These are phyloP conservation scores for Termitomyces sp. DNA, from an alignment of 768 basidiomycete genomes.

Conservation along the genomic window DNA sequence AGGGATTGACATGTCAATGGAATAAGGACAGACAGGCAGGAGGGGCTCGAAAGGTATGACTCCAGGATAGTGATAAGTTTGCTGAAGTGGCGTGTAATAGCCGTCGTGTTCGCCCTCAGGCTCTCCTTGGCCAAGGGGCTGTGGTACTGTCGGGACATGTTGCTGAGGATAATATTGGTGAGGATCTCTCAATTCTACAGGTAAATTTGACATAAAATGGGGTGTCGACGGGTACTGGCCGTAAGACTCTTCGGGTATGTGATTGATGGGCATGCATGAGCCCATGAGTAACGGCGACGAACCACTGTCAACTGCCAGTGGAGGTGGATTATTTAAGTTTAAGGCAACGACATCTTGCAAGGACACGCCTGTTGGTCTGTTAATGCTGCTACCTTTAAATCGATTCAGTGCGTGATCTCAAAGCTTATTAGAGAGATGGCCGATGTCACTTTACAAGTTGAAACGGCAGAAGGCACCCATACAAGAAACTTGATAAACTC, in stretches of 20 bases:
- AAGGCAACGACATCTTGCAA: slow-evolving; percentile 39
- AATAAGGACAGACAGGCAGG: slow-evolving; percentile 20
- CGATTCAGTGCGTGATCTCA: slow-evolving; percentile 60
- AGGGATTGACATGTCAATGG: slow-evolving; percentile 26
- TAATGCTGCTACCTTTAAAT: slow-evolving; percentile 53
- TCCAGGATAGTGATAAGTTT: slow-evolving; percentile 19
- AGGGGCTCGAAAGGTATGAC: slow-evolving; percentile 19
- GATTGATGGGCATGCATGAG: slow-evolving; percentile 55
- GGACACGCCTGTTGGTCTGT: slow-evolving; percentile 34
- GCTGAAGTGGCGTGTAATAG: slow-evolving; percentile 18
- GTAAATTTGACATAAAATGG: slow-evolving; percentile 48
- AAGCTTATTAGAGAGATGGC: slow-evolving; percentile 40
- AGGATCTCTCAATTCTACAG: slow-evolving; percentile 45
- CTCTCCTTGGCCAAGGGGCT: slow-evolving; percentile 15
- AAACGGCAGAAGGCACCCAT: slow-evolving; percentile 12
- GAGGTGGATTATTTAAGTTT: slow-evolving; percentile 36
- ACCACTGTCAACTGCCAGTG: slow-evolving; percentile 37
- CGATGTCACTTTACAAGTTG: slow-evolving; percentile 22
- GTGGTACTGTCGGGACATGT: slow-evolving; percentile 21
- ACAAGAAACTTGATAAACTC: slow-evolving; percentile 34
- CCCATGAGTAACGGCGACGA: slow-evolving; percentile 44
- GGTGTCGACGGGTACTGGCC: slow-evolving; percentile 49
- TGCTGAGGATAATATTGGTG: slow-evolving; percentile 44
- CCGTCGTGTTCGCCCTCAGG: slow-evolving; percentile 14
- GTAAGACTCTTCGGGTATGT: slow-evolving; percentile 51